phyloP scores from a whole-genome alignment of 2,329 filamentous ascomycete genomes.

The Scorias spongiosa region DNA sequence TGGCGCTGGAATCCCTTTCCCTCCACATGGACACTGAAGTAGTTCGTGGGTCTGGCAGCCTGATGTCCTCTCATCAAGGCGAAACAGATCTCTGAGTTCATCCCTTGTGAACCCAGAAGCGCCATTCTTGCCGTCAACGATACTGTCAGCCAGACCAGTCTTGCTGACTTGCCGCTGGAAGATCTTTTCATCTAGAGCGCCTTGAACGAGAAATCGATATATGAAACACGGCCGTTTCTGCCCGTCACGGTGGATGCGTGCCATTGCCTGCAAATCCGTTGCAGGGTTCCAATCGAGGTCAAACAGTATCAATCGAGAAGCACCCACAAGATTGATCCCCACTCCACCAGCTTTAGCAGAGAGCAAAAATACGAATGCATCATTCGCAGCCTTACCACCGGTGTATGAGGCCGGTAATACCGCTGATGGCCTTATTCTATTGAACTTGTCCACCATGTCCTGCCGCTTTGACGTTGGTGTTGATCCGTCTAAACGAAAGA shows the following conservation, averaged over 20 bases:
- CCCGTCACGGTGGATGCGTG: conserved; percentile 56
- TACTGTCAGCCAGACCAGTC: conserved; percentile 52
- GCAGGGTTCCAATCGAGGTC: conserved; percentile 67
- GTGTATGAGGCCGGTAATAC: background rate
- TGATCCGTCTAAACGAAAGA: conserved; percentile 53
- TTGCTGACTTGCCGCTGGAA: conserved; percentile 60
- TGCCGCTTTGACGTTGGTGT: conserved; percentile 51
- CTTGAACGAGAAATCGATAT: conserved; percentile 53
- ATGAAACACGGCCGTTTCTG: conserved; percentile 54
- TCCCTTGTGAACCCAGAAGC: conserved; percentile 48
- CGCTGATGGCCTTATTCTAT: conserved; percentile 36
- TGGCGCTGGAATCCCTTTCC: conserved; percentile 29
- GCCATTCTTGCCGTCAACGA: conserved; percentile 51
- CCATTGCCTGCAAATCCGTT: conserved; percentile 60
- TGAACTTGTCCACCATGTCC: conserved; percentile 54
- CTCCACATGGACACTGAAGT: conserved; percentile 46
- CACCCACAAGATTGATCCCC: conserved; percentile 56
- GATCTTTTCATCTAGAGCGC: conserved; percentile 59
- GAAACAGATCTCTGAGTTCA: conserved; percentile 53
- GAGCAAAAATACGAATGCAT: conserved; percentile 53
- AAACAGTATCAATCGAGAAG: conserved; percentile 54
- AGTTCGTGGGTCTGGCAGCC: conserved; percentile 54
- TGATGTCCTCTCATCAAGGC: conserved; percentile 40
- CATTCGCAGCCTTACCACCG: conserved; percentile 2
- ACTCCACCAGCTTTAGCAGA: conserved; percentile 58